A percentile compares a stretch with the other conserved stretches of the same genome.
Evolutionary conservation across 805 yeast species (phyloP).

Genomic region (Saitoella complicata): DNA sequence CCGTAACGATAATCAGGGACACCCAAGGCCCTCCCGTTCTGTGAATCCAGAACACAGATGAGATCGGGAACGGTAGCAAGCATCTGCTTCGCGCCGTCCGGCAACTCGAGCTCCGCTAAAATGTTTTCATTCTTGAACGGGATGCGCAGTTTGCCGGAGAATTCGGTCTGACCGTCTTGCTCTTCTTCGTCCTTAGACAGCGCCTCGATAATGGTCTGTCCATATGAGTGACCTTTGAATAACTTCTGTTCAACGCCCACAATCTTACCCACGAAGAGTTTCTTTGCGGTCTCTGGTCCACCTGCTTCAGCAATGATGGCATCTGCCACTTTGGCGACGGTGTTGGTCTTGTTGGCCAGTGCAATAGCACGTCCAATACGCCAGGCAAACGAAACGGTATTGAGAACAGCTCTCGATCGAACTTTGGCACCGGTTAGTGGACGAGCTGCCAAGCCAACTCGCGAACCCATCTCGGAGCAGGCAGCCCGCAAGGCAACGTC

Average conservation of each 20-base stretch:
- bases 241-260: constrained; percentile 28
- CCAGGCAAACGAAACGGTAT: constrained; percentile 30
- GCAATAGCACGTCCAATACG: constrained; percentile 31
- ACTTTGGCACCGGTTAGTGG: constrained; percentile 23
- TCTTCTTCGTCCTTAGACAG: background rate
- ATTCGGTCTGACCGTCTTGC: constrained; percentile 1
- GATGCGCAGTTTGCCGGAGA: constrained; percentile 18
- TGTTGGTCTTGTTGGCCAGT: constrained; percentile 25
- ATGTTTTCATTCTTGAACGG: constrained; percentile 37
- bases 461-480: constrained; percentile 3
- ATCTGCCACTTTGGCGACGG: constrained; percentile 23
- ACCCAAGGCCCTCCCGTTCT: constrained; percentile 31
- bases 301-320: constrained; percentile 26
- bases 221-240: constrained; percentile 30
- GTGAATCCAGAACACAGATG: constrained; percentile 27
- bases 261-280: constrained; percentile 28
- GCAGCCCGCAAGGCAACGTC: constrained; percentile 1
- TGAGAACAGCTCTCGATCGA: constrained; percentile 19
- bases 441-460: constrained; percentile 6
- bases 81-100: background rate
- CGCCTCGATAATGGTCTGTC: constrained; percentile 26
- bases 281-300: constrained; percentile 21
- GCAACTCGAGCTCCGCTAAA: constrained; percentile 2
- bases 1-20: constrained; percentile 32
- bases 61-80: constrained; percentile 28